Percentiles rank a stretch among this genome's conserved stretches.
Evolutionary conservation across 768 basidiomycete species (phyloP).

Genomic region (Lactarius quietus): DNA sequence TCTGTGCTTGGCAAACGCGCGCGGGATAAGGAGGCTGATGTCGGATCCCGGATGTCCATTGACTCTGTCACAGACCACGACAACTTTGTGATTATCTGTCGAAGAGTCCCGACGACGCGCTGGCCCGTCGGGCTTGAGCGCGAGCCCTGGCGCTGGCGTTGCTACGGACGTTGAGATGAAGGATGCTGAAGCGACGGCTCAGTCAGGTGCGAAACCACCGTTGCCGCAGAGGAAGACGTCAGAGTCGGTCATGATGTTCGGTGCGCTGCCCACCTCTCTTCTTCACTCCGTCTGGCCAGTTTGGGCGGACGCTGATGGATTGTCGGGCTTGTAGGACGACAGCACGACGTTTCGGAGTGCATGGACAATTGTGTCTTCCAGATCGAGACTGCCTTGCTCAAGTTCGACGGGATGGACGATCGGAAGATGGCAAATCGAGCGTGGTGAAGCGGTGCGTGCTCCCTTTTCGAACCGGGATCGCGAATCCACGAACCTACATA

Average conservation of each 20-base stretch:
- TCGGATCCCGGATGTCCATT: conserved; percentile 47
- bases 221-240: conserved; percentile 50
- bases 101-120: conserved; percentile 31
- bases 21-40: conserved; percentile 41
- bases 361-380: conserved; percentile 99
- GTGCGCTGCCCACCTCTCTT: conserved; percentile 38
- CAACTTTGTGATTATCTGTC: conserved; percentile 41
- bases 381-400: conserved; percentile 86
- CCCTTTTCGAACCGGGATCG: neutral
- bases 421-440: conserved; percentile 59
- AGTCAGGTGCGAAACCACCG: conserved; percentile 43
- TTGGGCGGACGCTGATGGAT: neutral
- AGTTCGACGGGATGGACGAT: conserved; percentile 55
- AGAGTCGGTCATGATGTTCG: conserved; percentile 89
- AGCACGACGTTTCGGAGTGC: conserved; percentile 98
- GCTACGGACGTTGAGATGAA: conserved; percentile 33
- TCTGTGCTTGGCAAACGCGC: conserved; percentile 65
- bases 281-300: neutral
- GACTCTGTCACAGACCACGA: no score
- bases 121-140: conserved; percentile 21
- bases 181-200: conserved; percentile 26
- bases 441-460: conserved; percentile 74
- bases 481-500: no score
- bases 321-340: conserved; percentile 56
- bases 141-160: no score